phyloP scores from a whole-genome alignment of 164 flowering plant species.

The Macadamia integrifolia region DNA sequence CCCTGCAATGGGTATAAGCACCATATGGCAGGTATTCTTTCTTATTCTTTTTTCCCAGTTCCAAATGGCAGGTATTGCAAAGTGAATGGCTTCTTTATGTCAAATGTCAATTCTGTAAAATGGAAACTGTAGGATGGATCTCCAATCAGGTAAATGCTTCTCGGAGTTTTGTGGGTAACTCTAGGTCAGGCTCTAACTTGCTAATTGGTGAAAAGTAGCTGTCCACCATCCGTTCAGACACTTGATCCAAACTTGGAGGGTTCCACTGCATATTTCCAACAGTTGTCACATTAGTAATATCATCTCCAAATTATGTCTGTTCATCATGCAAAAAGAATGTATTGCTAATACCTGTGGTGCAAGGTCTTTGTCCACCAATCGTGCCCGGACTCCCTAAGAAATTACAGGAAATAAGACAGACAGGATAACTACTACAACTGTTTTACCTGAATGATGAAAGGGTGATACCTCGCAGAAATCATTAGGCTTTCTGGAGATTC shows the following conservation, averaged over 20 bases:
- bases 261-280: conserved; percentile 57
- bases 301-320: not conserved
- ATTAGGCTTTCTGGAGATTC: conserved; percentile 46
- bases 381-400: conserved; percentile 76
- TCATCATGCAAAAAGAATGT: not conserved
- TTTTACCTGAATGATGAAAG: not conserved
- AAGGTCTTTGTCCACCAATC: conserved; percentile 77
- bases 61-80: not conserved
- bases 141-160: conserved; percentile 56
- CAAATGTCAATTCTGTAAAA: not conserved
- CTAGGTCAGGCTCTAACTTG: conserved; percentile 60
- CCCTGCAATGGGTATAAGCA: too few species aligned
- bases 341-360: conserved; percentile 63
- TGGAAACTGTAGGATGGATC: not conserved
- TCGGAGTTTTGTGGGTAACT: conserved; percentile 55
- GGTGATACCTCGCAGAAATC: conserved; percentile 75
- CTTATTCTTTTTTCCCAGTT: not conserved
- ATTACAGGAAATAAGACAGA: not conserved
- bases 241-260: conserved; percentile 58
- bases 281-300: not conserved
- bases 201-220: conserved; percentile 43
- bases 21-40: not conserved
- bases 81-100: not conserved
- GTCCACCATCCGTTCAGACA: conserved; percentile 83
- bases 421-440: not conserved